A percentile compares a stretch with the other conserved stretches of the same genome.
These are phyloP conservation scores for Cryphonectria japonica DNA, from an alignment of 2,329 filamentous ascomycete species.

Conservation along the genomic window DNA sequence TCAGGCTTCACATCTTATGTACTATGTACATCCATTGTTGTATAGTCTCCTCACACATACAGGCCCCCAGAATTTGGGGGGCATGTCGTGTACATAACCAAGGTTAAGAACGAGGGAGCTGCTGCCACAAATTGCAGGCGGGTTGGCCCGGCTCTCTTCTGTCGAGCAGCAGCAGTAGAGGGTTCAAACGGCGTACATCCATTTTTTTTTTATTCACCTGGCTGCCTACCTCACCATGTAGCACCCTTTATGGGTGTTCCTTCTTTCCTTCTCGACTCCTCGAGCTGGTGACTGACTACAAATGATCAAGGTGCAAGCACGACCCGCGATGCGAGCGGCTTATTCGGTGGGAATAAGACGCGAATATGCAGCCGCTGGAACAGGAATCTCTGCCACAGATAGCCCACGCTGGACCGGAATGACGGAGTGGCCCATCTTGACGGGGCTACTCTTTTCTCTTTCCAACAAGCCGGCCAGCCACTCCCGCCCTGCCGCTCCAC, in stretches of 20 bases:
- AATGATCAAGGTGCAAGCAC: not conserved
- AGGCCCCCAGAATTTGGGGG: not conserved
- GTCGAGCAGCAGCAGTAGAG: not conserved
- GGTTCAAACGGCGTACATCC: not conserved
- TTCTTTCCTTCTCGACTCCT: not conserved
- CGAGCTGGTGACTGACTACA: not conserved
- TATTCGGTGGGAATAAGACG: constrained; percentile 14
- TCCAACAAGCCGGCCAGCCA: constrained; percentile 8
- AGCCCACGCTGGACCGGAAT: not conserved
- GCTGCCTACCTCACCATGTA: not conserved
- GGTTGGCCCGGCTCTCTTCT: not conserved
- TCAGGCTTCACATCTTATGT: not conserved
- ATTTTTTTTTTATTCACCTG: not conserved
- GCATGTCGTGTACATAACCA: not conserved
- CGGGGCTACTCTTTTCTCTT: not conserved
- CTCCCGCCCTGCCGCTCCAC: constrained; percentile 1
- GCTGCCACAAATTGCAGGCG: not conserved
- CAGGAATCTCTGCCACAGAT: not conserved
- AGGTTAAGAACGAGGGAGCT: not conserved
- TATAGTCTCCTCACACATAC: not conserved
- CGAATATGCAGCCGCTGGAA: not conserved
- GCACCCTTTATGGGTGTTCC: not conserved
- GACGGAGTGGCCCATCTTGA: not conserved
- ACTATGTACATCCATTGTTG: too few relatives aligned
- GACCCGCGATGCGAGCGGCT: not conserved